Conservation (phyloP, 2,329 filamentous ascomycete species). For the Claviceps quebecensis region DNA sequence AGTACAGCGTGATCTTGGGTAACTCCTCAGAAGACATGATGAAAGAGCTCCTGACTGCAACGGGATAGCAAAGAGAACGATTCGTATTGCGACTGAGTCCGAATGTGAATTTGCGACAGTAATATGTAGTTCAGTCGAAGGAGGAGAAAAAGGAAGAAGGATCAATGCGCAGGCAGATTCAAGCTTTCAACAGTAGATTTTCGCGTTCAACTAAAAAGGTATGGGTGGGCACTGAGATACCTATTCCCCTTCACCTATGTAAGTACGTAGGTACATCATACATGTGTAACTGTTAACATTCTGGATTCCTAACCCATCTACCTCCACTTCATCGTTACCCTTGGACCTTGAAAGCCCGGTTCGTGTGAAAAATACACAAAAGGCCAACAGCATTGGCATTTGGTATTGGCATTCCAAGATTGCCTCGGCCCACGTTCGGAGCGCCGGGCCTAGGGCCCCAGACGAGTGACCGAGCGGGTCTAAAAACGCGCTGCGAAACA, state of each 20-base stretch:
- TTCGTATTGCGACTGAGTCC: not conserved
- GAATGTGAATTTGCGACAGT: not conserved
- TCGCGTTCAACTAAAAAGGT: too few relatives aligned
- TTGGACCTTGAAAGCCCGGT: too few relatives aligned
- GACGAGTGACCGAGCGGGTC: not conserved
- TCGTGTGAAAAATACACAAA: too few relatives aligned
- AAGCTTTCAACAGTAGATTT: not conserved
- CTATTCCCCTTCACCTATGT: too few relatives aligned
- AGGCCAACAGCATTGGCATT: too few relatives aligned
- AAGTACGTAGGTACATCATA: too few relatives aligned
- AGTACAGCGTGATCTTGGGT: slow-evolving; percentile 49
- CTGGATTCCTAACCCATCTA: not conserved
- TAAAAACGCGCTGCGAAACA: not conserved
- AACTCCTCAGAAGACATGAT: slow-evolving; percentile 9
- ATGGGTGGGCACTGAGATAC: too few relatives aligned
- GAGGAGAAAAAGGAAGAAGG: not conserved
- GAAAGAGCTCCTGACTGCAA: not conserved
- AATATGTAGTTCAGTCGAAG: not conserved
- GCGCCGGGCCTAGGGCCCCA: not conserved
- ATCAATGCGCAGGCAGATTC: not conserved
- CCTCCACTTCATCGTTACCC: not conserved
- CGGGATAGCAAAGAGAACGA: too few relatives aligned
- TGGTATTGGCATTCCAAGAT: not conserved
- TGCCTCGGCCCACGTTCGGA: not conserved
- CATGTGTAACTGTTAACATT: too few relatives aligned